Evolutionary conservation across 768 basidiomycete genomes (phyloP).

Genomic region (Auricularia auricula-judae): DNA sequence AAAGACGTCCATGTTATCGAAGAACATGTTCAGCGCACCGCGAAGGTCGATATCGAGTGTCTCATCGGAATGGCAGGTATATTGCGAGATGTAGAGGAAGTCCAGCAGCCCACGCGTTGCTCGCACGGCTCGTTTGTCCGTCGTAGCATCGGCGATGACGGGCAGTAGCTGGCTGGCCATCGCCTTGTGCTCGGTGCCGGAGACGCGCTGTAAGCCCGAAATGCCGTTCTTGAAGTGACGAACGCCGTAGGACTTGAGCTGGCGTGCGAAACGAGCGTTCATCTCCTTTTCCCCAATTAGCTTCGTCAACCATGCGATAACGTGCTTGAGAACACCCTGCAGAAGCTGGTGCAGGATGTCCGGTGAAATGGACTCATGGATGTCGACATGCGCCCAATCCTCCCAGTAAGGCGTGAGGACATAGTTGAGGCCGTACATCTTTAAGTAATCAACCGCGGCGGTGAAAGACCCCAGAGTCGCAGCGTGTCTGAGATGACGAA

Average conservation of each 20-base stretch:
- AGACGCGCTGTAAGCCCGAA: constrained; percentile 3
- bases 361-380: constrained; percentile 9
- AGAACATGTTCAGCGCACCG: constrained; percentile 5
- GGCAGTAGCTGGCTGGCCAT: constrained; percentile 4
- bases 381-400: constrained; percentile 7
- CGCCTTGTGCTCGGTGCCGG: constrained; percentile 7
- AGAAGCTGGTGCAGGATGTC: constrained; percentile 14
- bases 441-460: not conserved
- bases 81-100: constrained; percentile 18
- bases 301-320: constrained; percentile 2
- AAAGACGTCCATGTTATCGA: constrained; percentile 6
- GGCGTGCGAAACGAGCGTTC: constrained; percentile 3
- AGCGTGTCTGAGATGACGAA: not conserved
- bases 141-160: not conserved
- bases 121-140: not conserved
- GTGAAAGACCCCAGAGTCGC: not conserved
- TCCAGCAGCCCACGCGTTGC: constrained; percentile 12
- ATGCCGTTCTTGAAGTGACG: constrained; percentile 10
- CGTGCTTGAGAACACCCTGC: constrained; percentile 10
- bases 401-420: constrained; percentile 12
- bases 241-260: constrained; percentile 1
- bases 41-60: constrained; percentile 6
- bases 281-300: constrained; percentile 20
- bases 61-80: constrained; percentile 3
- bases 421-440: not conserved